Conservation (phyloP, 345 rosid species). For the Heritiera littoralis region DNA sequence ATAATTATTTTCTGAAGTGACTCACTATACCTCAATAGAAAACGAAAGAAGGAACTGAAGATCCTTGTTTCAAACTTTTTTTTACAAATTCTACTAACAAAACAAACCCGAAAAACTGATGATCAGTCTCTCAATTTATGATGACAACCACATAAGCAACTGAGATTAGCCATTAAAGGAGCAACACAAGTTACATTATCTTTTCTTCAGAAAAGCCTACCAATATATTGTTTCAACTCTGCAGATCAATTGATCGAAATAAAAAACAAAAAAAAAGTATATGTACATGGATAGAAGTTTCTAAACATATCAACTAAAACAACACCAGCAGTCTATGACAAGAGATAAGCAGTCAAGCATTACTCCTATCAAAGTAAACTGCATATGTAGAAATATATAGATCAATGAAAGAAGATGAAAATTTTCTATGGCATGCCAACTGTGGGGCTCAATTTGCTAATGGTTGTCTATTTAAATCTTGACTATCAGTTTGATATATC, state of each 20-base stretch:
- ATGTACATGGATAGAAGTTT: neutral
- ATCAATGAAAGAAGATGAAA: neutral
- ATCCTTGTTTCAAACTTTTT: neutral
- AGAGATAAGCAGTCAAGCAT: neutral
- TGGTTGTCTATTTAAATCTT: conserved; percentile 6
- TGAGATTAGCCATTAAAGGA: neutral
- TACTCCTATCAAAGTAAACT: neutral
- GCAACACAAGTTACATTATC: neutral
- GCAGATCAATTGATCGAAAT: neutral
- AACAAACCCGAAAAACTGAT: too few species aligned
- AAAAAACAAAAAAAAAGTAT: neutral
- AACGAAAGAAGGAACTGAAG: neutral
- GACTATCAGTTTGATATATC: conserved; percentile 14
- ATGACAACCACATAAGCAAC: neutral
- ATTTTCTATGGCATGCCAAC: too few species aligned
- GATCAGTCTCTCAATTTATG: neutral
- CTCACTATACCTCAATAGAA: neutral
- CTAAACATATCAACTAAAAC: neutral
- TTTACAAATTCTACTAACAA: neutral
- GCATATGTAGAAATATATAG: neutral
- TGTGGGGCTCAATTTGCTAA: neutral
- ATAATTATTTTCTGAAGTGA: neutral
- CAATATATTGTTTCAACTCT: too few species aligned
- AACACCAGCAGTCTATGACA: neutral
- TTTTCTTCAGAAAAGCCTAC: neutral